A percentile compares a stretch with the other conserved stretches of the same genome.
Conservation (phyloP, 2,329 filamentous ascomycete genomes). For the Colletotrichum spaethianum region DNA sequence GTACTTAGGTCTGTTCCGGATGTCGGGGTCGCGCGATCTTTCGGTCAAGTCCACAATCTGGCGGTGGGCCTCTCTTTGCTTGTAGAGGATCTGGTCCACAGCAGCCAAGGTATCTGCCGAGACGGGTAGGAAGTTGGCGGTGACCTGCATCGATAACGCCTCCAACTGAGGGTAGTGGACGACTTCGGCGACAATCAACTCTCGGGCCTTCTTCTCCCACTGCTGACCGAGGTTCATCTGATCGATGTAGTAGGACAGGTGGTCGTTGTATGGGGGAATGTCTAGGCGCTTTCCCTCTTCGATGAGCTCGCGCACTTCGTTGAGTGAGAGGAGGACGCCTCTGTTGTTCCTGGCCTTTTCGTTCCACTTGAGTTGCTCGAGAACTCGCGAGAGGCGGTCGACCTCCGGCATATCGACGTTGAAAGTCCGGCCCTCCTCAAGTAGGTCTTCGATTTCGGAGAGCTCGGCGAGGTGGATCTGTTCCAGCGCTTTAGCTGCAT, state of each 20-base stretch:
- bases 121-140: conserved; percentile 80
- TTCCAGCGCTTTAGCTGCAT: conserved; percentile 78
- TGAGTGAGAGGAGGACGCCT: conserved; percentile 77
- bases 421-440: conserved; percentile 91
- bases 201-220: conserved; percentile 94
- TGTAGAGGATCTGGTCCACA: conserved; percentile 93
- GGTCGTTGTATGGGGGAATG: conserved; percentile 84
- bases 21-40: conserved; percentile 81
- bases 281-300: conserved; percentile 82
- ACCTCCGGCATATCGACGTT: conserved; percentile 94
- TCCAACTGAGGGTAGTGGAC: conserved; percentile 97
- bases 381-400: conserved; percentile 82
- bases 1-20: conserved; percentile 87
- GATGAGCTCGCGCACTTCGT: conserved; percentile 85
- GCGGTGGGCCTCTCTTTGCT: conserved; percentile 93
- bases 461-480: conserved; percentile 75
- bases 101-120: conserved; percentile 83
- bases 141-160: conserved; percentile 87
- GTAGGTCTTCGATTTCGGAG: conserved; percentile 86
- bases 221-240: conserved; percentile 83
- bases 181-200: conserved; percentile 91
- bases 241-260: conserved; percentile 81
- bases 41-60: conserved; percentile 88
- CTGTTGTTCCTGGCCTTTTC: conserved; percentile 79
- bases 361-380: conserved; percentile 92